Evolutionary conservation across 1,284 basidiomycete genomes (phyloP).

Genomic region (Fomitopsis schrenkii): DNA sequence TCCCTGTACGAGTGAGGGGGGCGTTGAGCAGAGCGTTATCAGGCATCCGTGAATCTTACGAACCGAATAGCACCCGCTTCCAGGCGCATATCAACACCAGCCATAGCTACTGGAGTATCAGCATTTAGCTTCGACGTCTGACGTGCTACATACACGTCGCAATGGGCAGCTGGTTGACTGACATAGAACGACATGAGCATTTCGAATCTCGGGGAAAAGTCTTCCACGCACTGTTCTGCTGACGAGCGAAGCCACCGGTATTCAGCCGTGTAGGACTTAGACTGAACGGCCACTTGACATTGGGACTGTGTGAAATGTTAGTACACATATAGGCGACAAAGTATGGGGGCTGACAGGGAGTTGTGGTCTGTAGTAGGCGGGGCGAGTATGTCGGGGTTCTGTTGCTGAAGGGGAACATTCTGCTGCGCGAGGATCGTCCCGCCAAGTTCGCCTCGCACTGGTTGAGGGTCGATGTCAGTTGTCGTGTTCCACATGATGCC

Average conservation of each 20-base stretch:
- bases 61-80: slow-evolving; percentile 61
- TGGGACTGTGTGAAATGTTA: slow-evolving; percentile 32
- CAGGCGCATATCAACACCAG: slow-evolving; percentile 68
- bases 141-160: slow-evolving; percentile 40
- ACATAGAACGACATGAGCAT: not conserved
- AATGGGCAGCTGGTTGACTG: slow-evolving; percentile 56
- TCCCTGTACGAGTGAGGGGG: slow-evolving; percentile 37
- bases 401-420: slow-evolving; percentile 44
- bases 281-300: slow-evolving; percentile 69
- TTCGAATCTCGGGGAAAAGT: not conserved
- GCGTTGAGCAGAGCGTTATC: not conserved
- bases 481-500: slow-evolving; percentile 28
- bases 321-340: not conserved
- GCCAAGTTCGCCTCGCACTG: slow-evolving; percentile 42
- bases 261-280: slow-evolving; percentile 66
- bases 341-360: slow-evolving; percentile 37
- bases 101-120: slow-evolving; percentile 39
- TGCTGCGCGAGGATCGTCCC: slow-evolving; percentile 53
- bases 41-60: slow-evolving; percentile 8
- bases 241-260: slow-evolving; percentile 70
- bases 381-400: slow-evolving; percentile 62
- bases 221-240: slow-evolving; percentile 50
- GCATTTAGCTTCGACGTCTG: not conserved
- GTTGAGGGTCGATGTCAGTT: slow-evolving; percentile 20
- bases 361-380: slow-evolving; percentile 68